Evolutionary conservation across 2,329 filamentous ascomycete species (phyloP).

Genomic region (Exophiala sideris): DNA sequence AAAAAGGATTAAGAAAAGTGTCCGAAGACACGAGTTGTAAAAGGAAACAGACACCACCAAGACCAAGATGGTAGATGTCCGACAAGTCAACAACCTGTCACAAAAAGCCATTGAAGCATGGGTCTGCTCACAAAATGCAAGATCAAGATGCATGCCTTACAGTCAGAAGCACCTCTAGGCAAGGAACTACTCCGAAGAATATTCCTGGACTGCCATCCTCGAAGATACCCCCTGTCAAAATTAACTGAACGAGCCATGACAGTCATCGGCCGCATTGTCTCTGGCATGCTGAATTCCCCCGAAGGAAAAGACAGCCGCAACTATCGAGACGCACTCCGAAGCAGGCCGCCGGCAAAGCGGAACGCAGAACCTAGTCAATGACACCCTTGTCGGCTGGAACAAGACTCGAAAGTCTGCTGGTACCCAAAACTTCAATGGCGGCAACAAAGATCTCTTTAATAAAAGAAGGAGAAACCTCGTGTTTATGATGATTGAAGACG

Average conservation of each 20-base stretch:
- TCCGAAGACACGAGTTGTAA: background rate
- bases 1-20: slow-evolving; percentile 3
- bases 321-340: slow-evolving; percentile 4
- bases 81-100: slow-evolving; percentile 1
- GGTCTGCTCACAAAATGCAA: slow-evolving; percentile 1
- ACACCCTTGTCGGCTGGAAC: slow-evolving; percentile 4
- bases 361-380: slow-evolving; percentile 3
- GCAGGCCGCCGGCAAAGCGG: background rate
- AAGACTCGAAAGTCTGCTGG: slow-evolving; percentile 7
- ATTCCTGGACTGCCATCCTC: slow-evolving; percentile 16
- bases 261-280: slow-evolving; percentile 7
- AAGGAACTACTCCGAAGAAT: slow-evolving; percentile 8
- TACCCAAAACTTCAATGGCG: background rate
- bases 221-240: background rate
- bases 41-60: background rate
- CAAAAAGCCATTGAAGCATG: background rate
- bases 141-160: slow-evolving; percentile 3
- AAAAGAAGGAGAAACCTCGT: background rate
- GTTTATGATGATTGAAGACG: background rate
- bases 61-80: background rate
- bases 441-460: background rate
- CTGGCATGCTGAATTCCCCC: slow-evolving; percentile 4
- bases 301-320: slow-evolving; percentile 1
- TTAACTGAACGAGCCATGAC: background rate
- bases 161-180: slow-evolving; percentile 13